Evolutionary conservation across 164 flowering plant genomes (phyloP), one percentile per base, ranked within the genome.

Genomic region (Amborella trichopoda): DNA sequence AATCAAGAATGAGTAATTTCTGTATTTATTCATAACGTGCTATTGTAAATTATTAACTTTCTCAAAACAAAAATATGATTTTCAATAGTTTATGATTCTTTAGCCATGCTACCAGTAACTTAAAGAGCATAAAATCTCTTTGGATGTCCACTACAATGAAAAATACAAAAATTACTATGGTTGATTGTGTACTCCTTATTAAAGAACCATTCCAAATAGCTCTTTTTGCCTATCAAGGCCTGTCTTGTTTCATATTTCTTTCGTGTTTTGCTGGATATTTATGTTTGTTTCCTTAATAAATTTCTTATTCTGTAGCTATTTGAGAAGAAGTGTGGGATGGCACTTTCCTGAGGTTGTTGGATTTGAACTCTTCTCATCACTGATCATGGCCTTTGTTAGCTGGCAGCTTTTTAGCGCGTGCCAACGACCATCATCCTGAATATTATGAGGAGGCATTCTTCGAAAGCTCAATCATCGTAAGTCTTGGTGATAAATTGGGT

Each of bases 321-420:
- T 91, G 58, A 75, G 78, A 63, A 70, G 75, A 49, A 73, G 89
- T 46, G 56, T 87, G 66, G 96, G 90, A 26, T 91, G 96, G 98
- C 79, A 83, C 53, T 66, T 86, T 26, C 87, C 87, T 0, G 67
- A 78, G 64, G 81, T 87, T 32, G 96, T 91, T 6, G 83, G 95
- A 26, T 87, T 87, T 63, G 90, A 91, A 58, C 53, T 91, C 20
- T 70, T 76, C 33, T 65, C 82, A 3, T 91, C 96, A 13, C 50
- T 91, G 63, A 75, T 70, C 32, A 81, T 87, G 81, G 96, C 98
- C 39, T 78, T 87, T 39, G 65, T 80, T 45, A 80, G 96, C 51
- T 87, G 90, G 85, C 95, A 81, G 65, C 78, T 91, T 22, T 75
- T 87, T 55, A 46, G 77, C 27, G 89, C 90, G 13, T 91, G 94